phyloP scores from a whole-genome alignment of 257 asterid species.

The Echium plantagineum region DNA sequence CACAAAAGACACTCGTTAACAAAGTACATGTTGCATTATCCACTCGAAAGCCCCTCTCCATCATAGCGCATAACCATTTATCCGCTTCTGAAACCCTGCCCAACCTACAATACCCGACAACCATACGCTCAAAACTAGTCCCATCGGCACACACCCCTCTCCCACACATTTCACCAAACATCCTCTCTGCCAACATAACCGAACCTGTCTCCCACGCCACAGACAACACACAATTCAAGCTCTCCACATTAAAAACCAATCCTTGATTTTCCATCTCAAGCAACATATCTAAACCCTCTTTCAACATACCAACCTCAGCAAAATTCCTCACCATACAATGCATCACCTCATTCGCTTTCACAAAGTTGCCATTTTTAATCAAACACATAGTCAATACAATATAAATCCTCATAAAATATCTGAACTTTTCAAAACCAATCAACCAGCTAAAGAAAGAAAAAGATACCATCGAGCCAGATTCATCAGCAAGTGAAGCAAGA shows the following conservation, averaged over 20 bases:
- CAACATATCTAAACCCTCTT: constrained; percentile 77
- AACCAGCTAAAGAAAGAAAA: constrained; percentile 86
- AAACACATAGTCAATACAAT: constrained; percentile 55
- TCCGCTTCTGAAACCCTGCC: constrained; percentile 63
- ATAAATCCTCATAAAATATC: constrained; percentile 74
- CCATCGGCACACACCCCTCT: constrained; percentile 64
- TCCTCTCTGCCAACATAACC: constrained; percentile 54
- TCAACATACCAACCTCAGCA: constrained; percentile 58
- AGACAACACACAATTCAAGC: constrained; percentile 56
- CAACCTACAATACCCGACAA: constrained; percentile 57
- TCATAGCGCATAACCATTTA: constrained; percentile 59
- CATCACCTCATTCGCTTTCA: constrained; percentile 63
- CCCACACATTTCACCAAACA: constrained; percentile 82
- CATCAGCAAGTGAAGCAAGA: constrained; percentile 75
- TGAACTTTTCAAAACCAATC: constrained; percentile 36
- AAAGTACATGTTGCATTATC: constrained; percentile 75
- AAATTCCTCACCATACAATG: constrained; percentile 72
- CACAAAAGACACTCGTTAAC: constrained; percentile 39
- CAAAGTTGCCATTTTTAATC: constrained; percentile 61
- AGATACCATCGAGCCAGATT: constrained; percentile 82
- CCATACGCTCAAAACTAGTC: constrained; percentile 56
- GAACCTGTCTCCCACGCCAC: constrained; percentile 42
- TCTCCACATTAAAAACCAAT: constrained; percentile 45
- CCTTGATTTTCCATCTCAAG: constrained; percentile 81
- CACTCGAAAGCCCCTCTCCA: constrained; percentile 54